A percentile compares a stretch with the other conserved stretches of the same genome.
phyloP scores from a whole-genome alignment of 257 asterid species.

The Penstemon eatonii region DNA sequence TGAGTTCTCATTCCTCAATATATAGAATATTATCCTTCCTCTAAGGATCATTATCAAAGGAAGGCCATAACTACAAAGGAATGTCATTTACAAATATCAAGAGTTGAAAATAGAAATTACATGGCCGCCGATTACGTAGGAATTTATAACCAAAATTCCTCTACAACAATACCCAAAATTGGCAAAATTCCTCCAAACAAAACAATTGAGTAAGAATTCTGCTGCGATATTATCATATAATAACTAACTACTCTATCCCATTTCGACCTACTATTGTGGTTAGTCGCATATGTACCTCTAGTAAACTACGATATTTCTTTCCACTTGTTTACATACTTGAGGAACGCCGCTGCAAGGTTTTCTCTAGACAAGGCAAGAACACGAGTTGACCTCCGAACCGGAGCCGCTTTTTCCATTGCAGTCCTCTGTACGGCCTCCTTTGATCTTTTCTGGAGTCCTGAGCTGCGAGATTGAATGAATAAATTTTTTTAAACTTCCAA shows the following conservation, averaged over 20 bases:
- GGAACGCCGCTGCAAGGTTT: conserved; percentile 64
- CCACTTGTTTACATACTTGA: conserved; percentile 95
- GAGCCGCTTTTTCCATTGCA: conserved; percentile 75
- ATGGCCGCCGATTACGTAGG: conserved; percentile 26
- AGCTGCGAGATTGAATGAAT: conserved; percentile 43
- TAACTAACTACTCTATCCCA: conserved; percentile 34
- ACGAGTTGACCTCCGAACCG: conserved; percentile 84
- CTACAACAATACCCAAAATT: conserved; percentile 19
- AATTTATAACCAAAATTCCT: conserved; percentile 38
- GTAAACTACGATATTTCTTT: conserved; percentile 41
- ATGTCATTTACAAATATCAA: conserved; percentile 11
- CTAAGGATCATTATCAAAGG: too few species aligned
- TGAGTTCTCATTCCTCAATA: too few species aligned
- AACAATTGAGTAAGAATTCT: conserved; percentile 43
- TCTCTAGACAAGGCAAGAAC: conserved; percentile 85
- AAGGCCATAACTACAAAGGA: too few species aligned
- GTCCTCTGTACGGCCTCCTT: conserved; percentile 52
- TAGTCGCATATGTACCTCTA: conserved; percentile 34
- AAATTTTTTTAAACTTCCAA: too few species aligned
- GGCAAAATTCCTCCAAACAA: conserved; percentile 35
- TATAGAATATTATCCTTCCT: too few species aligned
- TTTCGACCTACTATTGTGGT: conserved; percentile 28
- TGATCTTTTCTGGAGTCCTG: conserved; percentile 58
- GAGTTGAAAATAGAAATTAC: conserved; percentile 3
- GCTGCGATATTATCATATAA: conserved; percentile 10